Base-by-base conservation (phyloP, 2,329 filamentous ascomycete species). In the Pseudocercospora eumusae region DNA sequence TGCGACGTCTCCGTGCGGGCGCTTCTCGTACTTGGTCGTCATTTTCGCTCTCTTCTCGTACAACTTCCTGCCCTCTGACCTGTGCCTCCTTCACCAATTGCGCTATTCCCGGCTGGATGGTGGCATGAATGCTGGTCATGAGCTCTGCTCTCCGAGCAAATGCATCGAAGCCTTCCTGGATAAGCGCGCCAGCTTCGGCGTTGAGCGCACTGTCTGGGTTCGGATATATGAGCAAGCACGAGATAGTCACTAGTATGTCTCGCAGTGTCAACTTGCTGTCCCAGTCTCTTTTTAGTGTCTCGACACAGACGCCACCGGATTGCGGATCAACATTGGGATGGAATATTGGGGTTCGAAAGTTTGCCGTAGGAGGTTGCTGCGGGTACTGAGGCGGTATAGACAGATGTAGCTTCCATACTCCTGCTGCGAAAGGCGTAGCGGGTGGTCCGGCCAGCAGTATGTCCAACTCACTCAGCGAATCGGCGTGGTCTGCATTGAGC, bases 261-360 rank as follows among this genome's bases (percentile, higher is more conserved):
- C 83, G 76, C 55, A 88, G 70, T 25, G 83, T 87, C 65, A 88
- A 73, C 27, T 77, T 82, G 13, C 79, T 75, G 61, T 83, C 81
- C 86, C 86, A 88, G 68, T 87, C 86, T 52, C 84, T 78, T 75
- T 88, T 88, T 49, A 88, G 70, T 1, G 86, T 88, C 75, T 88
- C 86, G 2, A 88, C 83, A 64, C 86, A 88, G 2, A 88, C 84
- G 0, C 82, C 82, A 4, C 86, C 86, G 0, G 82, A 84, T n/a
- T 78, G 76, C 57, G 86, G 83, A 64, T 88, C 85, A 55, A 88
- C 83, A 68, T 88, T 88, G 0, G 86, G 86, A 67, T 88, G 86
- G 80, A 84, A 88, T 65, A 88, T 83, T 5, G 81, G 79, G 2
- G 85, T 88, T 58, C 80, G 80, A 70, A 88, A 88, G 31, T 80